Conservation (phyloP, 179 eudicot genomes). For the Actinidia chinensis region DNA sequence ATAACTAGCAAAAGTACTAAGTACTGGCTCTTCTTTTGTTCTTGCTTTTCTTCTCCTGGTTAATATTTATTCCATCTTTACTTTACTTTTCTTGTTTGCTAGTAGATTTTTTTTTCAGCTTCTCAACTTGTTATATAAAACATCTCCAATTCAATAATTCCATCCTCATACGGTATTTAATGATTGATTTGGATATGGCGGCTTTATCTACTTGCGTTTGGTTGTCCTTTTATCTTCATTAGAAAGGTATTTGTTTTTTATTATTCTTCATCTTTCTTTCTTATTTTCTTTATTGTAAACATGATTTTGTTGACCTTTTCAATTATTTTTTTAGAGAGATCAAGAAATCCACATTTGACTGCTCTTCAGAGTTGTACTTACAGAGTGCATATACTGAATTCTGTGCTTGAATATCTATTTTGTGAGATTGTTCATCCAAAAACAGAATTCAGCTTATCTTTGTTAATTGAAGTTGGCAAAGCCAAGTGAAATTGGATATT, state of each 20-base stretch:
- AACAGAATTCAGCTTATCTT: not conserved
- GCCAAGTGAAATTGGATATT: too few relatives aligned
- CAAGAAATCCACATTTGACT: not conserved
- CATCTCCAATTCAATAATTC: not conserved
- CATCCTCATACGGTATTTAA: too few relatives aligned
- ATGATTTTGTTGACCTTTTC: too few relatives aligned
- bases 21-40: slow-evolving; percentile 58
- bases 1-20: slow-evolving; percentile 57
- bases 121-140: not conserved
- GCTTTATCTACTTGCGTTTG: not conserved
- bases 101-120: not conserved
- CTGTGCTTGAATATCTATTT: not conserved
- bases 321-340: not conserved
- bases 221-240: not conserved
- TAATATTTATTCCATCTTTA: slow-evolving; percentile 16
- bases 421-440: not conserved
- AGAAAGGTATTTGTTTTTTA: too few relatives aligned
- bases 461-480: too few relatives aligned
- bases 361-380: not conserved
- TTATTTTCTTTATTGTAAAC: too few relatives aligned
- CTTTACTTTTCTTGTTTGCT: not conserved
- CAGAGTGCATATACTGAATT: too few relatives aligned
- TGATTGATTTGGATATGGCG: too few relatives aligned
- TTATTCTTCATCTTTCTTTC: too few relatives aligned
- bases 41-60: slow-evolving; percentile 68